Evolutionary conservation across 1,139 yeast genomes (phyloP).

Genomic region (Pichia cactophila): DNA sequence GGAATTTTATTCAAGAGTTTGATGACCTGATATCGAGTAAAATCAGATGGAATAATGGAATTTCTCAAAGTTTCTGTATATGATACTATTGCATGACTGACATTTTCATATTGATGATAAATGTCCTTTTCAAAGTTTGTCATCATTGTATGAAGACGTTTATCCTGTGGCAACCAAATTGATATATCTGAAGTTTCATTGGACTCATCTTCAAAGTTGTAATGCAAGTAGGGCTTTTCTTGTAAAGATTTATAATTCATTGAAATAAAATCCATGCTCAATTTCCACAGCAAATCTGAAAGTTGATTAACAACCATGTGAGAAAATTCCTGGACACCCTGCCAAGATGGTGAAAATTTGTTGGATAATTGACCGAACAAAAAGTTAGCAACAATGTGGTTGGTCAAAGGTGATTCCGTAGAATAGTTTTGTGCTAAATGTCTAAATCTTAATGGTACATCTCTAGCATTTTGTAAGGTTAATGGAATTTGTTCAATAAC

Average conservation of each 20-base stretch:
- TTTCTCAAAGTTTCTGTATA: constrained; percentile 32
- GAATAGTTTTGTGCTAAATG: constrained; percentile 45
- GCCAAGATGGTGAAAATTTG: constrained; percentile 82
- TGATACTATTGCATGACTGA: constrained; percentile 33
- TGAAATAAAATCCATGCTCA: constrained; percentile 37
- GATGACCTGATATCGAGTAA: constrained; percentile 42
- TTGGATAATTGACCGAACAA: constrained; percentile 69
- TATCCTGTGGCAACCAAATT: constrained; percentile 27
- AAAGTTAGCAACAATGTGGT: constrained; percentile 44
- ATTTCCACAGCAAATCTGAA: constrained; percentile 49
- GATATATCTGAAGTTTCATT: constrained; percentile 13
- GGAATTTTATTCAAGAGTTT: constrained; percentile 51
- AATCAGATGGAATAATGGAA: constrained; percentile 30
- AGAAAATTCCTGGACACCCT: constrained; percentile 57
- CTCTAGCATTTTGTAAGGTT: constrained; percentile 64
- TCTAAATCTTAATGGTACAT: constrained; percentile 63
- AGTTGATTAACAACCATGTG: constrained; percentile 40
- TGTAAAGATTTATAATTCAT: constrained; percentile 27
- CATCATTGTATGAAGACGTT: constrained; percentile 31
- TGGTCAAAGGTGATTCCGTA: constrained; percentile 32
- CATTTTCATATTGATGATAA: constrained; percentile 24
- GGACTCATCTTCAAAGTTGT: constrained; percentile 11
- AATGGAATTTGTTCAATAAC: constrained; percentile 69
- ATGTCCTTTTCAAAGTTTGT: constrained; percentile 20
- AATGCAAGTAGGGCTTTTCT: constrained; percentile 15